Evolutionary conservation across 345 rosid genomes (phyloP).

Genomic region (Adansonia digitata): DNA sequence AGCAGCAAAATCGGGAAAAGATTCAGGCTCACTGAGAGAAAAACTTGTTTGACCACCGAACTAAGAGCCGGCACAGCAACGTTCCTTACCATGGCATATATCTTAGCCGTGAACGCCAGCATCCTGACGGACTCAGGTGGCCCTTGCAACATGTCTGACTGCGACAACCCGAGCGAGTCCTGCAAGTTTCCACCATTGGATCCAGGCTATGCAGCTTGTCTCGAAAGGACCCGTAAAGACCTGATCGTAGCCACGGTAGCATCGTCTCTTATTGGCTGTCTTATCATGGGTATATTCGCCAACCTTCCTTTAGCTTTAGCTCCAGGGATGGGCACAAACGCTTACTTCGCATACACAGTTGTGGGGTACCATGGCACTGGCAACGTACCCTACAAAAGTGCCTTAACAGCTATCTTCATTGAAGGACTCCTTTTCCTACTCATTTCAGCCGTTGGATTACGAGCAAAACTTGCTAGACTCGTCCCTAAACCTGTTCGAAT

Average conservation of each 20-base stretch:
- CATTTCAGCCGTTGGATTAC: constrained; percentile 72
- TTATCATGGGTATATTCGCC: constrained; percentile 77
- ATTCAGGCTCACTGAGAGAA: constrained; percentile 63
- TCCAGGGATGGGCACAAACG: constrained; percentile 90
- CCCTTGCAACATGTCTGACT: constrained; percentile 72
- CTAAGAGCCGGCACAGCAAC: constrained; percentile 86
- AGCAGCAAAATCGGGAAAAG: constrained; percentile 47
- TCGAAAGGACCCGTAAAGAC: constrained; percentile 55
- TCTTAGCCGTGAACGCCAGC: constrained; percentile 89
- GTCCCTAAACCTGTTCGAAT: constrained; percentile 82
- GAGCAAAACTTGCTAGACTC: constrained; percentile 68
- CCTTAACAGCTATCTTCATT: constrained; percentile 68
- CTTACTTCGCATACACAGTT: constrained; percentile 85
- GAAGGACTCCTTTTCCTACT: constrained; percentile 69
- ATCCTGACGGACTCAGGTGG: constrained; percentile 85
- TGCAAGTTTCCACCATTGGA: constrained; percentile 79
- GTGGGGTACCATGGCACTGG: constrained; percentile 94
- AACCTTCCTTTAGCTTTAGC: constrained; percentile 78
- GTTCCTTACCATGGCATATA: constrained; percentile 91
- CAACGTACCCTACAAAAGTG: constrained; percentile 56
- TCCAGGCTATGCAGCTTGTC: constrained; percentile 67
- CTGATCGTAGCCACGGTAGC: constrained; percentile 78
- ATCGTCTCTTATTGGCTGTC: constrained; percentile 66
- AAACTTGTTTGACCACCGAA: constrained; percentile 82
- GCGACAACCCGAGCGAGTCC: constrained; percentile 48